Evolutionary conservation across 148 eudicot species (phyloP), one percentile per base, ranked within the genome.

Genomic region (Oxyria digyna): DNA sequence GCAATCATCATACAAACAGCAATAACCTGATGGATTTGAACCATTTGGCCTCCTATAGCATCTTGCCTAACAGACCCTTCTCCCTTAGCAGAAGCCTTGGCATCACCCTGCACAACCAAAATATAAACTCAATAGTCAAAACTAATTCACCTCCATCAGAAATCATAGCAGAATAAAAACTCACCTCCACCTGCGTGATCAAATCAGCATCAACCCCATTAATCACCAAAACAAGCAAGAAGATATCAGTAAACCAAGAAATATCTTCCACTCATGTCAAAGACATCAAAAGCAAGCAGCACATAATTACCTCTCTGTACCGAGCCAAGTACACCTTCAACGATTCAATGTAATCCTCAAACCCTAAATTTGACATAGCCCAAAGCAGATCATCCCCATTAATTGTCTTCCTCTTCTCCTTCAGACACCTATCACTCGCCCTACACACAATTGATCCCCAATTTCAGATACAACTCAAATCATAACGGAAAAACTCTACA

Each of bases 381-480:
- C 96, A 91, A 29, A 91, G 77, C 74, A 91, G 81, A 84, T 91
- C 97, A 78, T 91, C 97, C n/a, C 97, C 97, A 79, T 91, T 91
- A 42, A 91, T 88, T 0, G 97, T 91, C 83, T 91, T 91, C 76
- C 97, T 81, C 77, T 91, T 91, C 80, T 91, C 97, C 72, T 85
- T 87, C 80, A 83, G 92, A 76, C 97, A 91, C 84, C 88, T 91
- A 68, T 91, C 97, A 66, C 97, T 91, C 29, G 97, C 97, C 85
- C 97, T 91, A 15, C 17, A 49, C 32, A 20, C 2, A 26, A 0
- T 3, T 21, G 11, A 49, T 17, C 11, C 14, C 57, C 12, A 49
- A 20, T 49, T 49, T 6, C 68, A 38, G 21, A n/a, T n/a, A 33
- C 13, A 27, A 13, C 20, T 27, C 4, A 3, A 68, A 55, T 32